phyloP scores from a whole-genome alignment of 306 rosid species.

The Castanea sativa region DNA sequence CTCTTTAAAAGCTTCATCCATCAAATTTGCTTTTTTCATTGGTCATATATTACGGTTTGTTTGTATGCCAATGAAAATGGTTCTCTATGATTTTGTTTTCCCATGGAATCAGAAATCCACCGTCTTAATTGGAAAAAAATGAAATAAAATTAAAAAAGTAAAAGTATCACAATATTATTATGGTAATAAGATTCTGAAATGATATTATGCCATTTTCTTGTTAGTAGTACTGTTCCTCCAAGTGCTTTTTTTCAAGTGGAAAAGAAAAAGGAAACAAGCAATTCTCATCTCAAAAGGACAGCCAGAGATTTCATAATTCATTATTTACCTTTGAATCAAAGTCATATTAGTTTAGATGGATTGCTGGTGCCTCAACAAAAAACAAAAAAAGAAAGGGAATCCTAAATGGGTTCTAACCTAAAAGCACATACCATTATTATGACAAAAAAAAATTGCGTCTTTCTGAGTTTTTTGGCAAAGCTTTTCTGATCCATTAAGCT shows the following conservation, averaged over 20 bases:
- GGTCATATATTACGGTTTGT: slow-evolving; percentile 16
- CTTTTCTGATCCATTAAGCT: slow-evolving; percentile 33
- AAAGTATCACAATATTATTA: neutral
- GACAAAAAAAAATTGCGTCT: slow-evolving; percentile 47
- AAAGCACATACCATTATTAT: slow-evolving; percentile 33
- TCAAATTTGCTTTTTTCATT: neutral
- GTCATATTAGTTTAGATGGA: slow-evolving; percentile 41
- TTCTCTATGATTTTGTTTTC: neutral
- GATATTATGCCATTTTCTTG: slow-evolving; percentile 8
- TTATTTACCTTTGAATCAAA: slow-evolving; percentile 60
- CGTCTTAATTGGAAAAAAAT: slow-evolving; percentile 9
- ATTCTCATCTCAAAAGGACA: slow-evolving; percentile 31
- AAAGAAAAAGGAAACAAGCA: neutral
- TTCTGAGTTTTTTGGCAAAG: slow-evolving; percentile 25
- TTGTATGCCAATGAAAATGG: slow-evolving; percentile 15
- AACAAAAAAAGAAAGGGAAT: slow-evolving; percentile 11
- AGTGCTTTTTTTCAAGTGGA: neutral
- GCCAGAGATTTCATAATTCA: slow-evolving; percentile 44
- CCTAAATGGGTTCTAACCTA: slow-evolving; percentile 29
- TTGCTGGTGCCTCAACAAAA: slow-evolving; percentile 43
- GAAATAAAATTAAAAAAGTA: neutral
- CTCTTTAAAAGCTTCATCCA: slow-evolving; percentile 6
- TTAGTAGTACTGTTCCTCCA: neutral
- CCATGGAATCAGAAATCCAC: neutral
- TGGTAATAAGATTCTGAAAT: neutral